Base-by-base conservation (phyloP, 345 rosid genomes). In the Eucalyptus leucophloia region DNA sequence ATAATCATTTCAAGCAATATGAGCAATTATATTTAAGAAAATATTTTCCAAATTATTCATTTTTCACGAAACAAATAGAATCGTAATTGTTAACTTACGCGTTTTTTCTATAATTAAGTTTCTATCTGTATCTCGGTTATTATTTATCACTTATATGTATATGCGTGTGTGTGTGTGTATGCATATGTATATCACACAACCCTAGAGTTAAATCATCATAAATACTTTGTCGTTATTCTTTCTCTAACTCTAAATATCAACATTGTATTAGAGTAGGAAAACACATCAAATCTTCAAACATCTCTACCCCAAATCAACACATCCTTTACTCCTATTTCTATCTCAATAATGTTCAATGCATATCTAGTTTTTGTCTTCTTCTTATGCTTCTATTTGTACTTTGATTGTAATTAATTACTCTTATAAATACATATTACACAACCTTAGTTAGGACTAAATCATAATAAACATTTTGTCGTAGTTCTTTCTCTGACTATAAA, bases 111-210 rank as follows among this genome's bases (percentile, higher is more conserved):
- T 34, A 72, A 34, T 72, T 72, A 72, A 34, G 82, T 72, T 34
- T 34, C 4, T 9, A 69, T 69, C 0, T 34, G 24, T 34, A 9
- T 19, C 23, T 3, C 1, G 37, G 11, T 2, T 69, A 6, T 69
- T 9, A 34, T 18, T 69, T 32, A 9, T 67, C 0, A 3, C 80
- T 8, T 14, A 8, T 53, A 19, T 53, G 5, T 19, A 3, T 51
- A 5, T 49, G 0, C 12, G 0, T 49, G 2, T 49, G 2, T 47
- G 0, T 50, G 2, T 51, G 23, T 51, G 21, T 51, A 3, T 51
- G 4, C 3, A 51, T 51, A 51, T 53, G 58, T 53, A 21, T 21
- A 67, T 67, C 42, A 12, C 9, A 0, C 28, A 77, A 40, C 15
- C 47, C 28, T 77, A 37, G 26, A 37, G 82, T 72, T 72, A 77